phyloP scores from a whole-genome alignment of 495 filamentous ascomycete species.

The Coniosporium apollinis region DNA sequence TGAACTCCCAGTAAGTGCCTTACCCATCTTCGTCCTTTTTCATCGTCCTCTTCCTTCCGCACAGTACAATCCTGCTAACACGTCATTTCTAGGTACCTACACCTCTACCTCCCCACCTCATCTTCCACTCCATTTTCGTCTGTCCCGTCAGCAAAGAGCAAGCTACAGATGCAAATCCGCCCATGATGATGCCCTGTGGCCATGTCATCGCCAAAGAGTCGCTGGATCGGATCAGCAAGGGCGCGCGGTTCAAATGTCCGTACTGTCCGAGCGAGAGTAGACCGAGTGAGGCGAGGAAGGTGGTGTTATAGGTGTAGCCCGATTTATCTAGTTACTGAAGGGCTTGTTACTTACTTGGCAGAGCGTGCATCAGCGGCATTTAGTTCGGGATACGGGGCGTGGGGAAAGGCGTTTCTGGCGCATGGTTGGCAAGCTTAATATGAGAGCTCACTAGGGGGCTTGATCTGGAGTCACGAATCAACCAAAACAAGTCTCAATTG shows the following conservation, averaged over 20 bases:
- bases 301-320: constrained; percentile 32
- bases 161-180: constrained; percentile 80
- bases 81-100: constrained; percentile 87
- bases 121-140: constrained; percentile 94
- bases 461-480: too few species aligned
- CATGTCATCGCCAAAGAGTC: constrained; percentile 85
- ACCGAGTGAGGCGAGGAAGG: constrained; percentile 56
- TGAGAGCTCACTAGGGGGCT: too few species aligned
- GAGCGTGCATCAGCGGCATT: too few species aligned
- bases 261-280: constrained; percentile 84
- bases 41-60: not conserved
- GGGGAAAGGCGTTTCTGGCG: too few species aligned
- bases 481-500: too few species aligned
- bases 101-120: constrained; percentile 65
- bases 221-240: constrained; percentile 59
- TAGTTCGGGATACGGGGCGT: too few species aligned
- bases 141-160: constrained; percentile 95
- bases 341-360: too few species aligned
- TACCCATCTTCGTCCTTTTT: not conserved
- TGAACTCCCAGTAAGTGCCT: constrained; percentile 55
- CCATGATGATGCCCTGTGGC: constrained; percentile 95
- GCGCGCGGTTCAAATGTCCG: constrained; percentile 76
- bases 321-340: too few species aligned
- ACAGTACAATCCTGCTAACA: too few species aligned
- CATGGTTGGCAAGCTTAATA: too few species aligned